Evolutionary conservation across 441 rosid genomes (phyloP).

Genomic region (Flueggea neowawraea): DNA sequence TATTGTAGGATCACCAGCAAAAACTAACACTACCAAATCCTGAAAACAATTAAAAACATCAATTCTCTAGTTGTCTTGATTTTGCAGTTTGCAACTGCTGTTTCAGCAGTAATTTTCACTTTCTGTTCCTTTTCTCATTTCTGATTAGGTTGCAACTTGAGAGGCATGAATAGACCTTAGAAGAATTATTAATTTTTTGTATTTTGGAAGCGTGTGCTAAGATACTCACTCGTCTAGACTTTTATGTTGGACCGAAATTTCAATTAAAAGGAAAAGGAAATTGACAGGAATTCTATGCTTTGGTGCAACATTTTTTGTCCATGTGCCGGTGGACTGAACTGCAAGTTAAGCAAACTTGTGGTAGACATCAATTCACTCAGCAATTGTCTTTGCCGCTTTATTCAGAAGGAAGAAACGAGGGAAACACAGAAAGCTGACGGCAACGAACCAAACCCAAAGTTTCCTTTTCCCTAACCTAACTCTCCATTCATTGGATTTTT

Average conservation of each 20-base stretch:
- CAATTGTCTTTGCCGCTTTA: slow-evolving; percentile 30
- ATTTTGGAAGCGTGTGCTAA: too few species aligned
- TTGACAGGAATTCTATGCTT: not conserved
- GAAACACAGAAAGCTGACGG: slow-evolving; percentile 7
- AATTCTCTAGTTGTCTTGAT: not conserved
- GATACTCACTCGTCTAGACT: too few species aligned
- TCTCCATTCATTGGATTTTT: slow-evolving; percentile 34
- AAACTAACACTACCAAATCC: slow-evolving; percentile 7
- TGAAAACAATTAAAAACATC: slow-evolving; percentile 1
- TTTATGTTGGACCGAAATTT: too few species aligned
- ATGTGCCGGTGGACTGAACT: slow-evolving; percentile 40
- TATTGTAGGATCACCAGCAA: slow-evolving; percentile 2
- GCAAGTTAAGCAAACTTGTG: slow-evolving; percentile 47
- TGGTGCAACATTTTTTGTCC: not conserved
- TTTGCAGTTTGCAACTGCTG: slow-evolving; percentile 1
- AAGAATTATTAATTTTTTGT: too few species aligned
- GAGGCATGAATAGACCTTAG: too few species aligned
- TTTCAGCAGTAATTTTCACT: too few species aligned
- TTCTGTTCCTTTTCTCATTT: too few species aligned
- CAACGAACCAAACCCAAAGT: slow-evolving; percentile 32
- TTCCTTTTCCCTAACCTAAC: slow-evolving; percentile 55
- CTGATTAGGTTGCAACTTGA: too few species aligned
- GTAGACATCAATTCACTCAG: slow-evolving; percentile 18
- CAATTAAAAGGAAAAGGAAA: not conserved
- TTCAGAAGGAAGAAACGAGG: slow-evolving; percentile 26